Conservation (phyloP, 2,329 filamentous ascomycete species). For the Didymella keratinophila region DNA sequence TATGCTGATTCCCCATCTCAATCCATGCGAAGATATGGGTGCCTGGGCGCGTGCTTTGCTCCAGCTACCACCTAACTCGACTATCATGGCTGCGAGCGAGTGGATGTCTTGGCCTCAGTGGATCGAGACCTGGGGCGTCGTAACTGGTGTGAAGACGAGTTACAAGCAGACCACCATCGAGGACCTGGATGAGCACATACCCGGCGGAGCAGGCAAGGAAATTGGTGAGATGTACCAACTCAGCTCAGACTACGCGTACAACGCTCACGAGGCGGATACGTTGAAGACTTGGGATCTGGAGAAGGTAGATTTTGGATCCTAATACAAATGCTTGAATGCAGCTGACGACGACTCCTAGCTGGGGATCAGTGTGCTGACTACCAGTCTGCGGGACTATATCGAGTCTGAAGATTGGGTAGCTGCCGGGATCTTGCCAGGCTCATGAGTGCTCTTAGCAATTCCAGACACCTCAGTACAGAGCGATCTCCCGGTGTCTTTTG, state of each 20-base stretch:
- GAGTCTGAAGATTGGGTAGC: slow-evolving; percentile 10
- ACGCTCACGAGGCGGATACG: slow-evolving; percentile 36
- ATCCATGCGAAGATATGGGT: not conserved
- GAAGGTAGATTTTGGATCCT: not conserved
- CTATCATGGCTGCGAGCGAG: not conserved
- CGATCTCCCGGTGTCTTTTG: not conserved
- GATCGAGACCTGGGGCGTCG: not conserved
- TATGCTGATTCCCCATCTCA: not conserved
- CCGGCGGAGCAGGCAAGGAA: not conserved
- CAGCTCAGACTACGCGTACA: slow-evolving; percentile 42
- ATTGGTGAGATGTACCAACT: not conserved
- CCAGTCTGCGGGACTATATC: slow-evolving; percentile 14
- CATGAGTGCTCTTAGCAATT: not conserved
- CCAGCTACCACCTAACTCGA: not conserved
- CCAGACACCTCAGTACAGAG: not conserved
- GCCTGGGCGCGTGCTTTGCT: not conserved
- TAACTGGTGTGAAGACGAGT: not conserved
- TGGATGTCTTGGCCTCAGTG: not conserved
- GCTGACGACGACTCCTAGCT: slow-evolving; percentile 16
- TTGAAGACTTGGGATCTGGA: slow-evolving; percentile 10
- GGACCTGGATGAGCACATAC: not conserved
- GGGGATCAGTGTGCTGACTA: slow-evolving; percentile 22
- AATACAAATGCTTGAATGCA: not conserved
- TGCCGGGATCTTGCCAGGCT: slow-evolving; percentile 20
- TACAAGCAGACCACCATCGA: not conserved